Base-by-base conservation (phyloP, 331 rosid species). In the Acacia concinna region DNA sequence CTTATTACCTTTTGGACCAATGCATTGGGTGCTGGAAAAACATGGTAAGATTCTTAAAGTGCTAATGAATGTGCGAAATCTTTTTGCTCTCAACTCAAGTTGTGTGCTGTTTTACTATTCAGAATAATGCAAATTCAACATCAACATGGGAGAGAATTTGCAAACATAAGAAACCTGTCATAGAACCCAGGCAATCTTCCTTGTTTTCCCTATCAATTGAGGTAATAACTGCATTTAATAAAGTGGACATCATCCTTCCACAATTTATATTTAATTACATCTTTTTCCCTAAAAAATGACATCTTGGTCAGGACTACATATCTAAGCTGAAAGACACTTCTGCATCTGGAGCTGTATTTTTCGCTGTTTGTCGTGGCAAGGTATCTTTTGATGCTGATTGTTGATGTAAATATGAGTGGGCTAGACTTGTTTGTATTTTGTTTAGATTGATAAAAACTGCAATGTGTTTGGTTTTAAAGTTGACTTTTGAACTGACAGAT, bases 281-380 rank as follows among this genome's bases (percentile, higher is more conserved):
- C 37, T 38, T 63, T 47, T 74, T 47, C 1, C 0, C 79, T 79
- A 59, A 27, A 85, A 70, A n/a, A 31, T 75, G 9, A 49, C 67
- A 66, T 79, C 86, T 72, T 54, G 64, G 83, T 83, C 91, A 95
- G 97, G 99, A 95, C 80, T 95, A 91, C 85, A 86, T 90, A 83
- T 76, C 92, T 68, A 95, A 88, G 85, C 88, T 95, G 88, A 89
- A 92, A 84, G 97, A 93, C 79, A 81, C 85, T 84, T 88, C 99
- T 76, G 75, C 84, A 71, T 88, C 96, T 70, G 99, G 99, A 85
- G 99, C 97, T 74, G 86, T 91, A 38, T 95, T 95, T 84, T 95
- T 95, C 59, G 97, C 97, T 54, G 99, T 95, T 71, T 95, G 99
- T 85, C 97, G 97, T 17, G 99, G 99, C 74, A 95, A 95, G 91